Base-by-base conservation (phyloP, 169 alveolate genomes). In the Cryptosporidium sp. region DNA sequence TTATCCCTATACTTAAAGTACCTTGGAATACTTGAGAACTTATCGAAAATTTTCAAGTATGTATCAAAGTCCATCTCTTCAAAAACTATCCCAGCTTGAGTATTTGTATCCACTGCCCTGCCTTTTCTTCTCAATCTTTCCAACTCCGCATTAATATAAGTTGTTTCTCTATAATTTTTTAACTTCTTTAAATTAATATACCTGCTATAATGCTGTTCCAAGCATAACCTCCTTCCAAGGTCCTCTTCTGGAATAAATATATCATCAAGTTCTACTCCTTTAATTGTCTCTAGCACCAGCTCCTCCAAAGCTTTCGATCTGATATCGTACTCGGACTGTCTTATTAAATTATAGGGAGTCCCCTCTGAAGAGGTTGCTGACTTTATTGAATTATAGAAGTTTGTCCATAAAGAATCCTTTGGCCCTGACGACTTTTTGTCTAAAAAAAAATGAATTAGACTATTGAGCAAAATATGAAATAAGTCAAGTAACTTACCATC, bases 181-280 rank as follows among this genome's bases (percentile, higher is more conserved):
- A 95, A 69, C 41, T 92, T 93, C 69, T 92, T 93, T 9, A 95
- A 87, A 69, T 95, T 94, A n/a, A 94, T 86, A 67, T 86, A 95
- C 37, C 92, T 87, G 48, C 84, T 71, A 65, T 94, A 95, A 71
- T 84, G 92, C 33, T 92, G 93, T 35, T 91, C 92, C 86, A 95
- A 59, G 68, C 91, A 93, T 6, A 95, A 69, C 33, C 94, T 92
- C 50, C 89, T 92, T 8, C 97, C 97, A 67, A 91, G 85, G 75
- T 93, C 94, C 61, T 95, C 97, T 55, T 94, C 93, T 26, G 96
- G 96, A 35, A 93, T 86, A 67, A 95, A 95, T 14, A 91, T 70
- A 50, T 84, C 73, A 69, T 92, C 93, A 14, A 94, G 75, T 26
- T 92, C 85, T 4, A 91, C 93, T 21, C 80, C 80, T 21, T 84